Conservation (phyloP, 2,329 filamentous ascomycete genomes). For the Arthrinium phaeospermum region DNA sequence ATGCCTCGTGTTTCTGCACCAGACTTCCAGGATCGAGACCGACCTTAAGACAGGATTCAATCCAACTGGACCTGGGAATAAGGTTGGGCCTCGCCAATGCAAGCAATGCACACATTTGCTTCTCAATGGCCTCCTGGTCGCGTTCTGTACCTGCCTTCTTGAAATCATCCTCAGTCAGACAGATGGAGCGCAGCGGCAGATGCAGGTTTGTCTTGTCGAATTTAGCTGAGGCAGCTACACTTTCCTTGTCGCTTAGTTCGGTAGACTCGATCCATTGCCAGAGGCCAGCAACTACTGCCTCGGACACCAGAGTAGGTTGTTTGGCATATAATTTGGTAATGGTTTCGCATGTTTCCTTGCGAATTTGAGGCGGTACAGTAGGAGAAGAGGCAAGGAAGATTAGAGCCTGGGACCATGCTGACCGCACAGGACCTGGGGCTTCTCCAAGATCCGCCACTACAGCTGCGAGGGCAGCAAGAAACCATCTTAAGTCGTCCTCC, state of each 20-base stretch:
- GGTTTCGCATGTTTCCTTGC: constrained; percentile 65
- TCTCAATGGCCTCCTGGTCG: constrained; percentile 59
- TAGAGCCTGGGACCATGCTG: constrained; percentile 83
- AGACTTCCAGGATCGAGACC: constrained; percentile 84
- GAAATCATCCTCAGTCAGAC: constrained; percentile 59
- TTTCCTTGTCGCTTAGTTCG: constrained; percentile 79
- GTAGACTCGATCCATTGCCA: constrained; percentile 79
- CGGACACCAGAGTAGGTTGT: constrained; percentile 62
- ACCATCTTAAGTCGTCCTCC: constrained; percentile 81
- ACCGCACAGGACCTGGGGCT: constrained; percentile 55
- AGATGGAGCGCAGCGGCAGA: constrained; percentile 66
- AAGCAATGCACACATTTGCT: constrained; percentile 77
- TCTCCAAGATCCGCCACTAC: constrained; percentile 61
- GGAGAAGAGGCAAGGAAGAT: constrained; percentile 78
- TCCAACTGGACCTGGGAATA: constrained; percentile 83
- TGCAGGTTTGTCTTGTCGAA: constrained; percentile 69
- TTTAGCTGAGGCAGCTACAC: constrained; percentile 69
- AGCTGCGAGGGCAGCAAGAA: constrained; percentile 71
- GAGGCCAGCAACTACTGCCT: constrained; percentile 71
- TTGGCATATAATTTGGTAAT: constrained; percentile 70
- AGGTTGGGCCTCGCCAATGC: constrained; percentile 80
- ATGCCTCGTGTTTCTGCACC: constrained; percentile 65
- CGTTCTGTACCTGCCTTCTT: constrained; percentile 48
- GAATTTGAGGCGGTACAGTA: constrained; percentile 63
- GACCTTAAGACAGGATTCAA: constrained; percentile 81